Evolutionary conservation across 2,329 filamentous ascomycete genomes (phyloP).

Genomic region (Neofusicoccum sp.): DNA sequence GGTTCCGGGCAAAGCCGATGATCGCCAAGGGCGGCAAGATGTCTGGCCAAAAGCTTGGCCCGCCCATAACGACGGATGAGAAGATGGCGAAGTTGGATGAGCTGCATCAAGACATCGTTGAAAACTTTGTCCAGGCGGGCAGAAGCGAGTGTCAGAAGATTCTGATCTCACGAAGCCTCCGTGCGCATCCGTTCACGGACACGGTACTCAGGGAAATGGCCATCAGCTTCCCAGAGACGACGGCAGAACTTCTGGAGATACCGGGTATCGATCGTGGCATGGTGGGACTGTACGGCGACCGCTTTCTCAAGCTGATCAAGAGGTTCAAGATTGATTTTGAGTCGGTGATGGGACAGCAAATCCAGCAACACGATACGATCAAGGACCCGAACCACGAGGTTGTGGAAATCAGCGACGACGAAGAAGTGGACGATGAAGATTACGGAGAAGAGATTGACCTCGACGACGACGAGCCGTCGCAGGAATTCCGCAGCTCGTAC

Average conservation of each 20-base stretch:
- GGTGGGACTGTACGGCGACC: conserved; percentile 62
- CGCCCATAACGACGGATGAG: conserved; percentile 62
- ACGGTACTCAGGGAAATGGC: conserved; percentile 73
- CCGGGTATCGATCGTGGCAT: conserved; percentile 64
- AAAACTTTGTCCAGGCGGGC: conserved; percentile 66
- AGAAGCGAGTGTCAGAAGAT: conserved; percentile 63
- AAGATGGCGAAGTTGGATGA: conserved; percentile 59
- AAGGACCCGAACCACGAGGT: conserved; percentile 51
- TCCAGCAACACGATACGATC: not conserved
- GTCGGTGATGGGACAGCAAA: conserved; percentile 42
- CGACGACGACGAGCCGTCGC: conserved; percentile 3
- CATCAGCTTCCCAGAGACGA: conserved; percentile 64
- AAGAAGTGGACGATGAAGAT: conserved; percentile 24
- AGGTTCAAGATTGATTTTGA: conserved; percentile 41
- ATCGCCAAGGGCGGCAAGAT: conserved; percentile 1
- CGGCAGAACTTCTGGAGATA: conserved; percentile 66
- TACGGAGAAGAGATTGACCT: conserved; percentile 11
- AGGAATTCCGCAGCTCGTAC: conserved; percentile 14
- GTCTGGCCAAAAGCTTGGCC: conserved; percentile 47
- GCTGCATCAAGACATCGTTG: conserved; percentile 65
- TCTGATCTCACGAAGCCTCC: conserved; percentile 60
- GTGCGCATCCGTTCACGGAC: conserved; percentile 67
- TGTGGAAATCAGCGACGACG: conserved; percentile 34
- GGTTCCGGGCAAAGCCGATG: conserved; percentile 17
- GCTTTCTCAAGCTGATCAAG: conserved; percentile 62